Evolutionary conservation across 163 green algal genomes (phyloP).

Genomic region (Scenedesmus sp.): DNA sequence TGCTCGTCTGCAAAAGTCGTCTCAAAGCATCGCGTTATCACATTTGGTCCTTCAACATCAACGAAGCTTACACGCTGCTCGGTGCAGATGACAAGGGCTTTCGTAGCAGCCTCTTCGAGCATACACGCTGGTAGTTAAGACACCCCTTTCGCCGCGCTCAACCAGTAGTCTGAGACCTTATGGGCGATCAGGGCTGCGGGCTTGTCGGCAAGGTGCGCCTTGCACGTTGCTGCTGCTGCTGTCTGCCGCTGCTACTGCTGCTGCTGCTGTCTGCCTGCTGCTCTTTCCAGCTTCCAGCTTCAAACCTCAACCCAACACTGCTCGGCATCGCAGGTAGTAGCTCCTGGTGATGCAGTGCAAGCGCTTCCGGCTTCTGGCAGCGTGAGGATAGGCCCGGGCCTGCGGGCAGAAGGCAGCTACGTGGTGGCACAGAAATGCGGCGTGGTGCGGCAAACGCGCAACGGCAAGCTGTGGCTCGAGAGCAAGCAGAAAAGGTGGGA

Average conservation of each 20-base stretch:
- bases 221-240: not conserved
- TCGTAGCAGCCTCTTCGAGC: not conserved
- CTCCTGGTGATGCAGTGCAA: conserved; percentile 42
- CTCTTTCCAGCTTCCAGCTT: not conserved
- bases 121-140: not conserved
- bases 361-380: conserved; percentile 5
- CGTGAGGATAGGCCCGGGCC: conserved; percentile 35
- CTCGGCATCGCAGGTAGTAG: conserved; percentile 20
- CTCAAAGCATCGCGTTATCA: too few relatives aligned
- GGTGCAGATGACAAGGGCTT: not conserved
- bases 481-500: conserved; percentile 48
- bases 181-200: not conserved
- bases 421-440: conserved; percentile 39
- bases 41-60: not conserved
- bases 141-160: not conserved
- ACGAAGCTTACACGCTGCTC: not conserved
- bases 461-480: conserved; percentile 47
- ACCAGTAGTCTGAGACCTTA: not conserved
- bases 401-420: conserved; percentile 20
- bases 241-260: not conserved
- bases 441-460: conserved; percentile 44
- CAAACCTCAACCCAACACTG: not conserved
- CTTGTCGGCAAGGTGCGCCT: not conserved
- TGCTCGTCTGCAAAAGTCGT: too few relatives aligned
- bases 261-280: conserved; percentile 5